Evolutionary conservation across 768 basidiomycete genomes (phyloP).

Genomic region (Tricholoma furcatifolium): DNA sequence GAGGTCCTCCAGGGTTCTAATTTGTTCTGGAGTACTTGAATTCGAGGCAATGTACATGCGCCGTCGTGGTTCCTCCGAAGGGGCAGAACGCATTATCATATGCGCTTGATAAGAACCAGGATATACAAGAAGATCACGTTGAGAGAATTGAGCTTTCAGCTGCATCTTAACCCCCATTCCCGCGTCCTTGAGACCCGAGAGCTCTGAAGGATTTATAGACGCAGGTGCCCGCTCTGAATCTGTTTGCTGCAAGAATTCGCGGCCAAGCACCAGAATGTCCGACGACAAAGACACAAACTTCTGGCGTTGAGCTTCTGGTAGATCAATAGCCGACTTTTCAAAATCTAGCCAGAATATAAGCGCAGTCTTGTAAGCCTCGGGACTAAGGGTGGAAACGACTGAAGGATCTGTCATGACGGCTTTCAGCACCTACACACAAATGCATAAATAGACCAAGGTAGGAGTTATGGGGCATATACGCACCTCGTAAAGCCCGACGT

Average conservation of each 20-base stretch:
- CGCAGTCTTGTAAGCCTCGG: conserved; percentile 83
- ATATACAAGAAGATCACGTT: conserved; percentile 74
- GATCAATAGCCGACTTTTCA: conserved; percentile 92
- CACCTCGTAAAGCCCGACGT: conserved; percentile 88
- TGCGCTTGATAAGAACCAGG: conserved; percentile 89
- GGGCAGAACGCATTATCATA: conserved; percentile 89
- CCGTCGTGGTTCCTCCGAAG: conserved; percentile 77
- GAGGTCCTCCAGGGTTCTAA: conserved; percentile 74
- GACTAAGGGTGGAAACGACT: conserved; percentile 62
- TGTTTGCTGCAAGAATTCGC: conserved; percentile 77
- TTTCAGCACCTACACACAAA: conserved; percentile 57
- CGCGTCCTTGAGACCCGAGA: conserved; percentile 71
- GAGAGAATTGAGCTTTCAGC: conserved; percentile 75
- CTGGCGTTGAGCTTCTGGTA: conserved; percentile 73
- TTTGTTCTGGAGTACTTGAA: conserved; percentile 69
- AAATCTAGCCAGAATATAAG: conserved; percentile 96
- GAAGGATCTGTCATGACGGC: conserved; percentile 66
- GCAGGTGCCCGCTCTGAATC: conserved; percentile 64
- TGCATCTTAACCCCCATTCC: conserved; percentile 74
- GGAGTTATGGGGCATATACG: conserved; percentile 28
- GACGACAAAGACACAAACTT: conserved; percentile 90
- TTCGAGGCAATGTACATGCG: conserved; percentile 84
- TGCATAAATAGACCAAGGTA: conserved; percentile 17
- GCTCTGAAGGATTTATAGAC: conserved; percentile 63
- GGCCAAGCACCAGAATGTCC: conserved; percentile 83